phyloP scores from a whole-genome alignment of 1,284 basidiomycete species.

The Tilletia indica region DNA sequence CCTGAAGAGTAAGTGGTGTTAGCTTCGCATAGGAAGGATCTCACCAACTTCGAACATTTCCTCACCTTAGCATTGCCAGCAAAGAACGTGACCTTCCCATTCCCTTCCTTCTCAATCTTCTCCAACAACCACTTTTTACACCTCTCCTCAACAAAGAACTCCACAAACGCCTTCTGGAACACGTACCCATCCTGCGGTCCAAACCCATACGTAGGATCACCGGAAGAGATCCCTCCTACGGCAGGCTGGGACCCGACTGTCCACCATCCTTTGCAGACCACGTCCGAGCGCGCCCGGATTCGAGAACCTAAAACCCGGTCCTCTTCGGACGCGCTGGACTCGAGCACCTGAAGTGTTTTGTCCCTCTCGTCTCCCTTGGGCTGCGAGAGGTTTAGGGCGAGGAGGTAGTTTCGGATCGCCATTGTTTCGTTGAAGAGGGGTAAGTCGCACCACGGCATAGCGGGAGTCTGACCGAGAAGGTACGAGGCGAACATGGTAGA shows the following conservation, averaged over 20 bases:
- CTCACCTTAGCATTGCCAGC: conserved; percentile 67
- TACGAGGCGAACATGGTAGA: conserved; percentile 76
- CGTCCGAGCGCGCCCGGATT: conserved; percentile 16
- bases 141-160: conserved; percentile 76
- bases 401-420: conserved; percentile 75
- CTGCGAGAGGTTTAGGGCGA: conserved; percentile 64
- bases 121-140: conserved; percentile 69
- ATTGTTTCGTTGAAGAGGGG: conserved; percentile 81
- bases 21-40: too few species aligned
- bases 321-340: not conserved
- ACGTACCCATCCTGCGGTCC: conserved; percentile 88
- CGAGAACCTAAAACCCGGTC: not conserved
- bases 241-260: conserved; percentile 91
- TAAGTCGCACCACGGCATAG: conserved; percentile 84
- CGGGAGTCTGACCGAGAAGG: conserved; percentile 66
- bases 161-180: conserved; percentile 96
- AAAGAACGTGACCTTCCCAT: conserved; percentile 76
- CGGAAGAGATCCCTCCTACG: conserved; percentile 45
- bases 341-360: not conserved
- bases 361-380: not conserved
- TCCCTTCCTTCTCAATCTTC: conserved; percentile 63
- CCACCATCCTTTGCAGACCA: conserved; percentile 66
- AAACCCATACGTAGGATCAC: conserved; percentile 75
- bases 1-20: conserved; percentile 21
- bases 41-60: too few species aligned